A percentile compares a stretch with the other conserved stretches of the same genome.
Evolutionary conservation across 768 basidiomycete genomes (phyloP).

Genomic region (Tulasnella sp.): DNA sequence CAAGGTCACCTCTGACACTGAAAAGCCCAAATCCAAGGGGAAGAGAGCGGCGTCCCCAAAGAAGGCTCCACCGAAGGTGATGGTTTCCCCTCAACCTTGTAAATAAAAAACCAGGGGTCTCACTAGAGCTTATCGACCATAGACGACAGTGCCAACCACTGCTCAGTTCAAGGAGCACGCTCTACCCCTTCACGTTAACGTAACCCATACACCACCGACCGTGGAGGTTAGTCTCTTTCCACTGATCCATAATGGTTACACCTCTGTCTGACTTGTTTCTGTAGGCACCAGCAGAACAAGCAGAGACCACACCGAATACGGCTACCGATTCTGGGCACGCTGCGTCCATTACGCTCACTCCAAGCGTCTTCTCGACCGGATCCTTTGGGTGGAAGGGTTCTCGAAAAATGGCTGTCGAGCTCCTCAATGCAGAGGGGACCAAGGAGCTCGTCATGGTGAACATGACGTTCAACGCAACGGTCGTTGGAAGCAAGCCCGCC

Average conservation of each 20-base stretch:
- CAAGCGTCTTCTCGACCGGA: conserved; percentile 57
- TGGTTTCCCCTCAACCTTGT: too few relatives aligned
- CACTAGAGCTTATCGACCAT: neutral
- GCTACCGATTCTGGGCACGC: conserved; percentile 51
- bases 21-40: conserved; percentile 26
- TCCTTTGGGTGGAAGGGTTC: conserved; percentile 80
- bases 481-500: conserved; percentile 55
- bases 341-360: conserved; percentile 43
- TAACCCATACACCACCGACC: conserved; percentile 55
- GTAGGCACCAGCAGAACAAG: neutral
- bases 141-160: conserved; percentile 40
- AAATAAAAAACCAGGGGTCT: too few relatives aligned
- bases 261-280: neutral
- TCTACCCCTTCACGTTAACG: conserved; percentile 52
- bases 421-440: conserved; percentile 41
- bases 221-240: conserved; percentile 23
- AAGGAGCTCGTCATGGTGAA: conserved; percentile 63
- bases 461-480: conserved; percentile 70
- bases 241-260: too few relatives aligned
- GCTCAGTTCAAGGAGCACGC: conserved; percentile 42
- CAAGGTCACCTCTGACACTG: conserved; percentile 32
- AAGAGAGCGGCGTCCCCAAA: conserved; percentile 29
- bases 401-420: conserved; percentile 55
- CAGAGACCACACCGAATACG: conserved; percentile 25
- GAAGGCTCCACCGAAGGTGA: neutral